phyloP scores from a whole-genome alignment of 73 alveolate species.

The Urostyla sp. region DNA sequence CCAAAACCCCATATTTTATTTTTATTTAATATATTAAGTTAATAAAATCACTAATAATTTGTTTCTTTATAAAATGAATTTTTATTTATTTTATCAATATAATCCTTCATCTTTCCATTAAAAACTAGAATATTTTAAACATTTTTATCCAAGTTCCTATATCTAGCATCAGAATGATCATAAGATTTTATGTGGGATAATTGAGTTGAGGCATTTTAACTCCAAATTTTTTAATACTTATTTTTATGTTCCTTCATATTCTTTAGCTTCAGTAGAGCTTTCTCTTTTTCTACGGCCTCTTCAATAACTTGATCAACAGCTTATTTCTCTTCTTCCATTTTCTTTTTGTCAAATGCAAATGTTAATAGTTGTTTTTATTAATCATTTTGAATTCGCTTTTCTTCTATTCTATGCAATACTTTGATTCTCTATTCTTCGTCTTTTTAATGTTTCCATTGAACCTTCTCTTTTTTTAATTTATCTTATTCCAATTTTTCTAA shows the following conservation, averaged over 20 bases:
- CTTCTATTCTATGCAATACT: constrained; percentile 25
- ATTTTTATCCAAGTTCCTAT: too few species aligned
- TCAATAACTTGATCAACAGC: constrained; percentile 10
- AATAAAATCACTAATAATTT: too few species aligned
- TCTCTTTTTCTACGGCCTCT: constrained; percentile 5
- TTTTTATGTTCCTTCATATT: constrained; percentile 23
- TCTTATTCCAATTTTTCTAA: too few species aligned
- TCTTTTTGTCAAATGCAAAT: constrained; percentile 15
- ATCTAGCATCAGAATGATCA: too few species aligned
- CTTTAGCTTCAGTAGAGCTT: constrained; percentile 10
- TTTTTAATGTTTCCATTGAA: constrained; percentile 22
- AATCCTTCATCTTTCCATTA: too few species aligned
- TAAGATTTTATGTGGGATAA: constrained; percentile 3
- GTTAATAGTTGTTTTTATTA: constrained; percentile 5
- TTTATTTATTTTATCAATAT: too few species aligned
- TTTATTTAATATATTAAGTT: too few species aligned
- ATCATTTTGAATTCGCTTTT: constrained; percentile 2
- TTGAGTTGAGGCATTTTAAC: neutral
- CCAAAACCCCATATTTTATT: too few species aligned
- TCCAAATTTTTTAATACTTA: constrained; percentile 18
- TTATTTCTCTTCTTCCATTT: constrained; percentile 17
- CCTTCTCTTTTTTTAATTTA: constrained; percentile 15
- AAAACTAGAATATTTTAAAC: too few species aligned
- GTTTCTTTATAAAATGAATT: too few species aligned
- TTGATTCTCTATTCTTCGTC: constrained; percentile 24